phyloP scores from a whole-genome alignment of 805 yeast genomes.

The Pichia californica region DNA sequence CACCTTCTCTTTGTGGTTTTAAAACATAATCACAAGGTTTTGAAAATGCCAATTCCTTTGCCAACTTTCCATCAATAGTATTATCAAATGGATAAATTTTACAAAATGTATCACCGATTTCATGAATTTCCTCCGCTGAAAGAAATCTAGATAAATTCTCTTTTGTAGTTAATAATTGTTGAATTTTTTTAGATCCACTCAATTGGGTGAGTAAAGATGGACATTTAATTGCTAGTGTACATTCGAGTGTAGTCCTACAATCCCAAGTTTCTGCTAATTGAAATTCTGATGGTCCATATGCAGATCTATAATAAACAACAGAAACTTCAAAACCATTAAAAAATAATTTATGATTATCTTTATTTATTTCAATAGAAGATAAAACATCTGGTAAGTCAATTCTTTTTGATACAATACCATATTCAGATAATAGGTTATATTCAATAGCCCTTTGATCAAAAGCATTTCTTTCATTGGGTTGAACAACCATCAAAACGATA shows the following conservation, averaged over 20 bases:
- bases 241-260: conserved; percentile 66
- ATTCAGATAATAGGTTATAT: conserved; percentile 50
- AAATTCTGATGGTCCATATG: conserved; percentile 82
- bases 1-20: conserved; percentile 99
- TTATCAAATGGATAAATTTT: conserved; percentile 82
- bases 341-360: conserved; percentile 43
- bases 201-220: conserved; percentile 87
- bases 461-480: conserved; percentile 79
- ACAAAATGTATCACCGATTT: conserved; percentile 61
- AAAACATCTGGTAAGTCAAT: conserved; percentile 57
- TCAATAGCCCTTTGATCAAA: conserved; percentile 89
- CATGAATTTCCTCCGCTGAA: background rate
- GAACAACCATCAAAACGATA: conserved; percentile 70
- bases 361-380: conserved; percentile 34
- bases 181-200: conserved; percentile 90
- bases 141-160: conserved; percentile 40
- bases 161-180: conserved; percentile 71
- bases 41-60: conserved; percentile 61
- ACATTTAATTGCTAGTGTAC: conserved; percentile 77
- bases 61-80: conserved; percentile 52
- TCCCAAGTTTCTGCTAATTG: conserved; percentile 64
- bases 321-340: conserved; percentile 66
- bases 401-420: conserved; percentile 58
- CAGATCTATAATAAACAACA: conserved; percentile 85
- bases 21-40: conserved; percentile 69